These are phyloP conservation scores for Mycena kentingensis DNA, from an alignment of 768 basidiomycete species.

Conservation along the genomic window DNA sequence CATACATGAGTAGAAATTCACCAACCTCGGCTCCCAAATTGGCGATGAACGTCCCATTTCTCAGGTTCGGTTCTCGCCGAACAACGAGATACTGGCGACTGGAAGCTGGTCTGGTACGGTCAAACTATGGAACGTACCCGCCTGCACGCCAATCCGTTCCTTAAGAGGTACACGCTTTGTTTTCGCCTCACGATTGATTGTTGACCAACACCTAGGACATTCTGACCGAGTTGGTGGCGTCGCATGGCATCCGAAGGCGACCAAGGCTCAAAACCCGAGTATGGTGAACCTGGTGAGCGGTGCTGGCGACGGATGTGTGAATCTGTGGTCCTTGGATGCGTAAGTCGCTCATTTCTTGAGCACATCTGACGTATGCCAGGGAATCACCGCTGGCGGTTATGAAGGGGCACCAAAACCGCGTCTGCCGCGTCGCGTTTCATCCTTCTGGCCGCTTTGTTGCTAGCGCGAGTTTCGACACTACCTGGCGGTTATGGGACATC, in stretches of 20 bases:
- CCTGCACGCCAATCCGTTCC: slow-evolving; percentile 76
- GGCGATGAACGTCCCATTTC: slow-evolving; percentile 95
- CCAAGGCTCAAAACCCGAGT: slow-evolving; percentile 63
- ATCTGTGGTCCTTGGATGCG: slow-evolving; percentile 90
- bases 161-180: slow-evolving; percentile 58
- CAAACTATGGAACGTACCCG: slow-evolving; percentile 94
- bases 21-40: slow-evolving; percentile 95
- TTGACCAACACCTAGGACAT: slow-evolving; percentile 57
- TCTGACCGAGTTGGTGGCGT: slow-evolving; percentile 91
- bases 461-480: slow-evolving; percentile 94
- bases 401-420: slow-evolving; percentile 86
- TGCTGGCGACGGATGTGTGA: slow-evolving; percentile 82
- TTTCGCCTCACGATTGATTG: slow-evolving; percentile 8
- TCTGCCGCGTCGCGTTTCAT: slow-evolving; percentile 95
- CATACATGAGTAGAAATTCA: slow-evolving; percentile 61
- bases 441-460: slow-evolving; percentile 93
- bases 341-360: slow-evolving; percentile 32
- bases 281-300: slow-evolving; percentile 87
- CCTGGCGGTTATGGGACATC: slow-evolving; percentile 97
- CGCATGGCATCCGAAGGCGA: slow-evolving; percentile 97
- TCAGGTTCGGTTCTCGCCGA: slow-evolving; percentile 92
- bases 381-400: slow-evolving; percentile 85
- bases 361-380: slow-evolving; percentile 40
- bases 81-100: slow-evolving; percentile 84
- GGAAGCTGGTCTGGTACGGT: slow-evolving; percentile 96